Base-by-base conservation (phyloP, 345 rosid genomes). In the Eucalyptus guilfoylei region DNA sequence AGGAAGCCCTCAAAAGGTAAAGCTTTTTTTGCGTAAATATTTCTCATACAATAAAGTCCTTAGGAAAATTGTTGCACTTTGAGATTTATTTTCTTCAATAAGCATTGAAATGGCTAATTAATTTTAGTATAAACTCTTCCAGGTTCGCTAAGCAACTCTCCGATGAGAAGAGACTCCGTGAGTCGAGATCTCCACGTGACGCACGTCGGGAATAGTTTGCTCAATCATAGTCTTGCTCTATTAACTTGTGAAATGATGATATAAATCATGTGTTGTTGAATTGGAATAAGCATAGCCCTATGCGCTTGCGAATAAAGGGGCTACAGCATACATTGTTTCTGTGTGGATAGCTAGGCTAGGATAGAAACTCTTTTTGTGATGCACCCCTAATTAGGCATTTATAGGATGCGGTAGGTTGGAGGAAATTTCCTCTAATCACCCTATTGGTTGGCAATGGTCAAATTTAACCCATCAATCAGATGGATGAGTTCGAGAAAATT, bases 1-100 rank as follows among this genome's bases (percentile, higher is more conserved):
- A 92, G 49, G 92, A 95, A 89, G 94, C 95, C 24, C 95, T 96
- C 80, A 89, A 88, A 90, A 94, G 94, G 99, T 96, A 49, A n/a
- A 87, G 21, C 11, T 37, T 9, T 72, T 72, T 72, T 21, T 19
- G 81, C 81, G 45, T 34, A 72, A 37, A 72, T 72, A 6, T 19
- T 3, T 72, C 44, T 72, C 81, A 37, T 72, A 37, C 44, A 37
- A 72, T 19, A 72, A 72, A 72, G 26, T 72, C 44, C 26, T 37
- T 37, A 5, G 44, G 45, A 72, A 72, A 72, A 37, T 72, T 72
- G 45, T 19, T 19, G 45, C 26, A 5, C 8, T 37, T 72, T 72
- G 81, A 72, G 81, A 34, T 34, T 72, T 37, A 37, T 37, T 69
- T 72, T 72, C 45, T 72, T 72, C 40, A 24, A 37, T 17, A 34